phyloP scores from a whole-genome alignment of 1,284 basidiomycete species.

The Moesziomyces sp. region DNA sequence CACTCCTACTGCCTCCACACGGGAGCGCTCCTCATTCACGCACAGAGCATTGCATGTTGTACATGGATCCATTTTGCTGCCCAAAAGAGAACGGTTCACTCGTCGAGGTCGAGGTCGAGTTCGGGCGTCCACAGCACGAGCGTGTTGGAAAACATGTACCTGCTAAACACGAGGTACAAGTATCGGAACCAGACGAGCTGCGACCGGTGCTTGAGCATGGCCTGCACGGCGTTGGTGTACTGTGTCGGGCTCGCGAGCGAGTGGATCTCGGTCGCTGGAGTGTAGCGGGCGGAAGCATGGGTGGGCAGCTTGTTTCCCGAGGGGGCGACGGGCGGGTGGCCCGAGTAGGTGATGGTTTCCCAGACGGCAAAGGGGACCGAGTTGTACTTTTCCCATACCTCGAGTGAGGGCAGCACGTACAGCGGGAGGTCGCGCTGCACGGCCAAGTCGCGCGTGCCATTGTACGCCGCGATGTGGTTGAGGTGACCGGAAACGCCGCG shows the following conservation, averaged over 20 bases:
- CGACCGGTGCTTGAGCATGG: constrained; percentile 59
- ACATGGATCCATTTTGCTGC: neutral
- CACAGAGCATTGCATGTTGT: too few species aligned
- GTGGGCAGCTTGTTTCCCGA: neutral
- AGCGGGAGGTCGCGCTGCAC: constrained; percentile 63
- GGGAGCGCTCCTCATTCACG: too few species aligned
- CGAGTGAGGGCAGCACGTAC: constrained; percentile 37
- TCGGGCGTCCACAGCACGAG: constrained; percentile 32
- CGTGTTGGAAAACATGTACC: constrained; percentile 55
- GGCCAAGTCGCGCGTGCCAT: constrained; percentile 23
- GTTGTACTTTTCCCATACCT: constrained; percentile 49
- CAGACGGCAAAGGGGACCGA: constrained; percentile 38
- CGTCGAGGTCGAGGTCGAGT: constrained; percentile 11
- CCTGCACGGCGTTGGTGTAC: constrained; percentile 42
- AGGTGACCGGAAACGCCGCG: constrained; percentile 85
- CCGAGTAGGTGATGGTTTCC: constrained; percentile 32
- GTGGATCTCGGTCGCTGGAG: constrained; percentile 27
- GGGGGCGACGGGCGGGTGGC: constrained; percentile 1
- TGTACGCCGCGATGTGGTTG: constrained; percentile 84
- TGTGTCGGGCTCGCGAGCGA: constrained; percentile 28
- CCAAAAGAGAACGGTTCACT: neutral
- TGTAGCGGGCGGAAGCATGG: constrained; percentile 9
- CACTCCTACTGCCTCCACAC: neutral
- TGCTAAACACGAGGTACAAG: constrained; percentile 57
- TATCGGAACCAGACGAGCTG: constrained; percentile 66